These are phyloP conservation scores for Berberis thunbergii DNA, from an alignment of 164 flowering plant genomes.

Conservation along the genomic window DNA sequence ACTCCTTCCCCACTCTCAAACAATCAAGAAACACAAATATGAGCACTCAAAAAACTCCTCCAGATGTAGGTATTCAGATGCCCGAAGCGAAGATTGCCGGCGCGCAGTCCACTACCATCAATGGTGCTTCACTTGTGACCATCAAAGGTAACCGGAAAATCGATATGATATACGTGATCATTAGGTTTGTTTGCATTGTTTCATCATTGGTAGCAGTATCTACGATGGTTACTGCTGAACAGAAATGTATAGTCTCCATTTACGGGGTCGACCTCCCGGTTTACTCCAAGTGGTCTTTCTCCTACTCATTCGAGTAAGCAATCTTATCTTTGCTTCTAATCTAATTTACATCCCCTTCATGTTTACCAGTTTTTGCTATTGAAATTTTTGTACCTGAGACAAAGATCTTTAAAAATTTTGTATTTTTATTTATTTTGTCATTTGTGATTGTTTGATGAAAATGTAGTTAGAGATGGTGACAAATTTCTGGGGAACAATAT, in stretches of 20 bases:
- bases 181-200: conserved; percentile 42
- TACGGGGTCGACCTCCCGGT: conserved; percentile 67
- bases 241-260: conserved; percentile 32
- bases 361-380: too few species aligned
- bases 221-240: conserved; percentile 54
- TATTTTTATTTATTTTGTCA: too few species aligned
- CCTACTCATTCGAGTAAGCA: conserved; percentile 68
- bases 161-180: conserved; percentile 23
- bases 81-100: conserved; percentile 23
- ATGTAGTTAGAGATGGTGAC: too few species aligned
- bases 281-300: conserved; percentile 69
- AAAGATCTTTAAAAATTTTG: too few species aligned
- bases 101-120: conserved; percentile 26
- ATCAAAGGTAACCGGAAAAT: conserved; percentile 18
- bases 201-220: conserved; percentile 37
- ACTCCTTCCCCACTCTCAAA: background rate
- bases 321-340: background rate
- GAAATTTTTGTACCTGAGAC: too few species aligned
- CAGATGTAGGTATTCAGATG: conserved; percentile 29
- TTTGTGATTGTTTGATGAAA: too few species aligned
- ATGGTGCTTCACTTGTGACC: conserved; percentile 26
- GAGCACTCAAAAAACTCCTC: conserved; percentile 16
- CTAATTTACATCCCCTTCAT: background rate
- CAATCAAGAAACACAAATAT: background rate
- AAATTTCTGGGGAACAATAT: too few species aligned